Percentiles rank a stretch among this genome's conserved stretches.
phyloP scores from a whole-genome alignment of 2,329 filamentous ascomycete genomes.

The Fusarium devonianum region DNA sequence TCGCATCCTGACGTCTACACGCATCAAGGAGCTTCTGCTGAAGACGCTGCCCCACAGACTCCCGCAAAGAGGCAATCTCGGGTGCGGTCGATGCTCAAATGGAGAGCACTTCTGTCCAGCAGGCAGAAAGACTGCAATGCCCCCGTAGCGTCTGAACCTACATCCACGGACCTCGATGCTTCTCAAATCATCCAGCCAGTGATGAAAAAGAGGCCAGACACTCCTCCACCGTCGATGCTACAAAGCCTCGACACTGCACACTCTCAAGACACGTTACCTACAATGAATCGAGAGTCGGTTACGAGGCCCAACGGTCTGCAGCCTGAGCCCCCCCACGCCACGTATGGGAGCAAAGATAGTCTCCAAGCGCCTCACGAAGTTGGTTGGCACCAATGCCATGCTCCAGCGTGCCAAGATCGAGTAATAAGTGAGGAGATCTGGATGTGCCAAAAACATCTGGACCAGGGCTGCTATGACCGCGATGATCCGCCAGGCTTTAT shows the following conservation, averaged over 20 bases:
- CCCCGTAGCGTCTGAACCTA: neutral
- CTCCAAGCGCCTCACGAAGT: neutral
- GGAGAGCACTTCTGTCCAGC: neutral
- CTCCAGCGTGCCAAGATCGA: neutral
- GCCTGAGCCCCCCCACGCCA: neutral
- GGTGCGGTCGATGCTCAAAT: neutral
- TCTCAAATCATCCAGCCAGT: no score
- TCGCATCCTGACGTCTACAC: no score
- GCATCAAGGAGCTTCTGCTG: neutral
- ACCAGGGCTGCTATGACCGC: conserved; percentile 2
- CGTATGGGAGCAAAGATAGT: neutral
- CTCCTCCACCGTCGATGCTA: no score
- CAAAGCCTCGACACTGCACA: no score
- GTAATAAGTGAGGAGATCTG: conserved; percentile 4
- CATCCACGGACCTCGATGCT: neutral
- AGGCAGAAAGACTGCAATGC: neutral
- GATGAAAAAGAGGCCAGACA: no score
- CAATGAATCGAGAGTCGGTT: neutral
- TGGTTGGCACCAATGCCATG: conserved; percentile 13
- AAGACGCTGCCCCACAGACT: neutral
- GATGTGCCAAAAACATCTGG: conserved; percentile 1
- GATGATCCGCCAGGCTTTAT: conserved; percentile 16
- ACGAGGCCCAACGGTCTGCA: neutral
- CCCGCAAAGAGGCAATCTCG: neutral
- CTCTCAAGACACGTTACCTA: no score